Evolutionary conservation across 2,329 filamentous ascomycete species (phyloP).

Genomic region (Sordariomycetes sp.): DNA sequence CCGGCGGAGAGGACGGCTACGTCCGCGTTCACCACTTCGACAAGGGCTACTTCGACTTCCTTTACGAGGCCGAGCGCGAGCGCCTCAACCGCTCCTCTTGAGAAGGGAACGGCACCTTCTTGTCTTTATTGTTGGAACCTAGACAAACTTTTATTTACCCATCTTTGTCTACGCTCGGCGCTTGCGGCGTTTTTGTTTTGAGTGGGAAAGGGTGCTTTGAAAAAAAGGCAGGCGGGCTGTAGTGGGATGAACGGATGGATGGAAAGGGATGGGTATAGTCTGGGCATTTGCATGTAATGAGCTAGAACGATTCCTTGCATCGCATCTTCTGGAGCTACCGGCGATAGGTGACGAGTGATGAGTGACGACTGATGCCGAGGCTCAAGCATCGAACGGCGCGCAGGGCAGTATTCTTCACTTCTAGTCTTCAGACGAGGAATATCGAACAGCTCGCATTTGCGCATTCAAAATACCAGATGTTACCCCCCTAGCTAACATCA

Average conservation of each 20-base stretch:
- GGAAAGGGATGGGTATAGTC: background rate
- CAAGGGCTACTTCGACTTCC: slow-evolving; percentile 96
- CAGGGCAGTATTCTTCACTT: no score
- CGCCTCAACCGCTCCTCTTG: slow-evolving; percentile 24
- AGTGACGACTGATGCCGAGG: no score
- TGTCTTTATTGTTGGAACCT: slow-evolving; percentile 2
- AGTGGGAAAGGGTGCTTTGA: background rate
- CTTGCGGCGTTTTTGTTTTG: slow-evolving; percentile 8
- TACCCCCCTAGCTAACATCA: background rate
- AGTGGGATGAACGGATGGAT: background rate
- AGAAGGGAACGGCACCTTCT: background rate
- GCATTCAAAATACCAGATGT: background rate
- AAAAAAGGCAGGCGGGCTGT: background rate
- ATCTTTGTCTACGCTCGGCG: background rate
- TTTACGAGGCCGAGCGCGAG: slow-evolving; percentile 96
- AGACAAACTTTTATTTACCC: background rate
- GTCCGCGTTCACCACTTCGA: slow-evolving; percentile 98
- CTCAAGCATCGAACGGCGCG: no score
- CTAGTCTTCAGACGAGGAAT: background rate
- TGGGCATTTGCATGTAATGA: background rate
- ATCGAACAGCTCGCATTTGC: background rate
- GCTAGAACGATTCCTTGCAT: background rate
- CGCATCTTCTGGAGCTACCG: background rate
- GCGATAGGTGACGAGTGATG: no score
- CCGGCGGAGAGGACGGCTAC: slow-evolving; percentile 95